Percentiles rank a stretch among this genome's conserved stretches.
Conservation (phyloP, 352 stramenopile genomes). For the Phytopythium boreale region DNA sequence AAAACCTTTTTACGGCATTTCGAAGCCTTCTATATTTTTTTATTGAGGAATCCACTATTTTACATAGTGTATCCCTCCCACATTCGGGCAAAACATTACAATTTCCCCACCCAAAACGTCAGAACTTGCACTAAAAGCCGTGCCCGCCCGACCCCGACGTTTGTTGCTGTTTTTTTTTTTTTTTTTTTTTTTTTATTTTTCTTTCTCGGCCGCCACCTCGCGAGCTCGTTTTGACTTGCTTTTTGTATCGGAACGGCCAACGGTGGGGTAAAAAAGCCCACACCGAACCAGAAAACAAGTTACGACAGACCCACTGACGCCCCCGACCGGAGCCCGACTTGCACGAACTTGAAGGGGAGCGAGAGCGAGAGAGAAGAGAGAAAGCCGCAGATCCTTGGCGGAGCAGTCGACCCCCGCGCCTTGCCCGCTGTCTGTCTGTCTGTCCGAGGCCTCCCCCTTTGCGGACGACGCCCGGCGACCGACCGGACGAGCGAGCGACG, state of each 20-base stretch:
- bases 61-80: not conserved
- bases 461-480: not conserved
- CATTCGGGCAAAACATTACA: not conserved
- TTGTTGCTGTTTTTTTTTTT: not conserved
- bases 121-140: too few species aligned
- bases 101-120: too few species aligned
- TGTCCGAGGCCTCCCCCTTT: too few species aligned
- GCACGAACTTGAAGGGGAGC: constrained; percentile 31
- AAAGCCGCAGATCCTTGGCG: not conserved
- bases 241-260: not conserved
- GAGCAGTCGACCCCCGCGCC: not conserved
- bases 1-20: not conserved
- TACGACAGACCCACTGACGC: constrained; percentile 6
- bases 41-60: not conserved
- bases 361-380: constrained; percentile 8
- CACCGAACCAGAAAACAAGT: not conserved
- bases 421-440: not conserved
- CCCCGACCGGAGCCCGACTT: not conserved
- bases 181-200: not conserved
- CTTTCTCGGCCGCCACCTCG: not conserved
- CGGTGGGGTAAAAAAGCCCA: constrained; percentile 8
- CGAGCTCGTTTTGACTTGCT: not conserved
- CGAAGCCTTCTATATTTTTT: constrained; percentile 1
- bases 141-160: not conserved
- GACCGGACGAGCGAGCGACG: not conserved